phyloP scores from a whole-genome alignment of 805 yeast genomes.

The Henningerozyma blattae region DNA sequence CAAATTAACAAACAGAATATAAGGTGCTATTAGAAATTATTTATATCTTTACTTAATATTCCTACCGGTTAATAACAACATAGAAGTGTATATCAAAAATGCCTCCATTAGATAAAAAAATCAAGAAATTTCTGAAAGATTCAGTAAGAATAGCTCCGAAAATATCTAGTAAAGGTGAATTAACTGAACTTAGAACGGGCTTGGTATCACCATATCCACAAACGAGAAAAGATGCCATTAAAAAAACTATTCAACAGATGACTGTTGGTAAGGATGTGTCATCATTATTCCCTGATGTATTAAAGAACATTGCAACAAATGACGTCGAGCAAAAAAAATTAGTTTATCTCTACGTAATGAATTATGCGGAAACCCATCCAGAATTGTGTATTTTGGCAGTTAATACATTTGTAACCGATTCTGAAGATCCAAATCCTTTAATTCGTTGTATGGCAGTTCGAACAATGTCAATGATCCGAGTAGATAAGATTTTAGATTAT shows the following conservation, averaged over 20 bases:
- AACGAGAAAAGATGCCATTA: conserved; percentile 93
- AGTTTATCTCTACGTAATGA: conserved; percentile 90
- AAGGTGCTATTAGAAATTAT: too few species aligned
- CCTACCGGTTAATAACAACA: too few species aligned
- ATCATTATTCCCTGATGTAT: conserved; percentile 85
- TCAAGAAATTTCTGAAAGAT: conserved; percentile 24
- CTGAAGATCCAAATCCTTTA: conserved; percentile 93
- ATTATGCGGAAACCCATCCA: conserved; percentile 93
- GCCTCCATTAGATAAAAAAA: conserved; percentile 26
- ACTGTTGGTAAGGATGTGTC: conserved; percentile 96
- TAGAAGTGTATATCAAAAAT: conserved; percentile 7
- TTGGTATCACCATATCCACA: conserved; percentile 89
- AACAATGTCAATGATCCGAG: conserved; percentile 97
- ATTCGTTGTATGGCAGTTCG: conserved; percentile 93
- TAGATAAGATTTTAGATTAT: conserved; percentile 89
- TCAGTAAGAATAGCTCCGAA: conserved; percentile 27
- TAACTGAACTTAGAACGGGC: conserved; percentile 83
- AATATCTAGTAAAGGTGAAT: conserved; percentile 45
- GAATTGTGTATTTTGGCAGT: conserved; percentile 93
- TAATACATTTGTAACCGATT: conserved; percentile 88
- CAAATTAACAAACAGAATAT: too few species aligned
- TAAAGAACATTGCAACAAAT: conserved; percentile 92
- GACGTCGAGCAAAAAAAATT: conserved; percentile 94
- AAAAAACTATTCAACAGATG: conserved; percentile 96
- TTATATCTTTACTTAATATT: too few species aligned